Conservation (phyloP, 768 basidiomycete species). For the Tricholoma matsutake region DNA sequence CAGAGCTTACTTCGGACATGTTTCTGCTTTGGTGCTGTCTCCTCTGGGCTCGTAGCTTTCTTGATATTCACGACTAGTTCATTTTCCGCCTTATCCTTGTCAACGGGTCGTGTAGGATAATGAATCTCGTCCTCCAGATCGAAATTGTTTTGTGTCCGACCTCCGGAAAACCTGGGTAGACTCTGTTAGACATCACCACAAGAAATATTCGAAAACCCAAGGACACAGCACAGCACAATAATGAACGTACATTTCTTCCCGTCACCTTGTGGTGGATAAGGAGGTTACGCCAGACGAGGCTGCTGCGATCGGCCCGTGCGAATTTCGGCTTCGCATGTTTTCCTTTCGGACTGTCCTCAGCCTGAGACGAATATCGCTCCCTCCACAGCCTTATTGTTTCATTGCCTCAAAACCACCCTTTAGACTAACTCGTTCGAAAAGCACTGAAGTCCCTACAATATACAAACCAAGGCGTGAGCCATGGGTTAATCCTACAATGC, state of each 20-base stretch:
- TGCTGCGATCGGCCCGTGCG: slow-evolving; percentile 16
- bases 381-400: background rate
- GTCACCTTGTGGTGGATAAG: slow-evolving; percentile 1
- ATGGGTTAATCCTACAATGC: slow-evolving; percentile 66
- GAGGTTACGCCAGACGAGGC: background rate
- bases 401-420: background rate
- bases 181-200: background rate
- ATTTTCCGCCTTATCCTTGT: slow-evolving; percentile 96
- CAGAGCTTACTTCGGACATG: slow-evolving; percentile 88
- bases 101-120: slow-evolving; percentile 95
- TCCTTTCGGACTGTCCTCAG: slow-evolving; percentile 4
- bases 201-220: no score
- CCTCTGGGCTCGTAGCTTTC: slow-evolving; percentile 95
- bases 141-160: slow-evolving; percentile 41
- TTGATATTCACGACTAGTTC: slow-evolving; percentile 96
- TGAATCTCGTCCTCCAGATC: slow-evolving; percentile 84
- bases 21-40: slow-evolving; percentile 97
- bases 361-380: background rate
- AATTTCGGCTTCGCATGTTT: slow-evolving; percentile 13
- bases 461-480: slow-evolving; percentile 60
- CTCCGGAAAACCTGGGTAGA: slow-evolving; percentile 38
- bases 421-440: background rate
- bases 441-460: slow-evolving; percentile 37
- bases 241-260: slow-evolving; percentile 14
- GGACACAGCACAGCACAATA: background rate